Percentiles rank a stretch among this genome's conserved stretches.
phyloP scores from a whole-genome alignment of 2,329 filamentous ascomycete genomes.

The Penicillium capsulatum region DNA sequence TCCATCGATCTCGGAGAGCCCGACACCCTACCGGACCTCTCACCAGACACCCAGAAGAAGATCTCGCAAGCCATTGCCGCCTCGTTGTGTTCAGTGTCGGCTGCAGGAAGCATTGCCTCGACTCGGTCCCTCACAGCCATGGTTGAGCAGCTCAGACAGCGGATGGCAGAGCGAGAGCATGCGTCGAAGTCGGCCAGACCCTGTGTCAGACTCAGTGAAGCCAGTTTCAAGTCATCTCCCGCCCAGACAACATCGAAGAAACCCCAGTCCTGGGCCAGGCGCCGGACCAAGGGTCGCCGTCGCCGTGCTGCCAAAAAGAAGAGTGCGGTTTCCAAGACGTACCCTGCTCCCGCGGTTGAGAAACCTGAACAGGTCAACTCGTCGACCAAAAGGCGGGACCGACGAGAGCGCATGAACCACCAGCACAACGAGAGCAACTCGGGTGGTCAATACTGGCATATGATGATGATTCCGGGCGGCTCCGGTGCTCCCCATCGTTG shows the following conservation, averaged over 20 bases:
- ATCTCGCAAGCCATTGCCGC: slow-evolving; percentile 3
- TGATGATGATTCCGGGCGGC: slow-evolving; percentile 17
- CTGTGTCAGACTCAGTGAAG: no score
- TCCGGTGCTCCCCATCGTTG: slow-evolving; percentile 6
- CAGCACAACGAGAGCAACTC: slow-evolving; percentile 12
- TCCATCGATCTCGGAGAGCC: not conserved
- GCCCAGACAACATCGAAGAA: not conserved
- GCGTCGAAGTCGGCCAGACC: not conserved
- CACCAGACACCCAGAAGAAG: not conserved
- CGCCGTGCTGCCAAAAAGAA: slow-evolving; percentile 3
- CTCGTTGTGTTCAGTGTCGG: slow-evolving; percentile 1
- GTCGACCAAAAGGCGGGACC: slow-evolving; percentile 33
- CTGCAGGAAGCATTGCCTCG: slow-evolving; percentile 8
- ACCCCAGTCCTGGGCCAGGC: not conserved
- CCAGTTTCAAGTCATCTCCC: no score
- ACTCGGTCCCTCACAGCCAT: slow-evolving; percentile 12
- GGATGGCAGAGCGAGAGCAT: no score
- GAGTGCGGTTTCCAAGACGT: not conserved
- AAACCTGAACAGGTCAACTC: slow-evolving; percentile 29
- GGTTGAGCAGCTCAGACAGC: slow-evolving; percentile 13
- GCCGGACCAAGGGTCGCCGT: slow-evolving; percentile 1
- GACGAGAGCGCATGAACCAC: slow-evolving; percentile 35
- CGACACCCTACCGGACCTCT: not conserved
- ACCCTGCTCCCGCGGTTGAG: not conserved
- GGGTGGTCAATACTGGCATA: slow-evolving; percentile 19